Evolutionary conservation across 345 rosid genomes (phyloP), one percentile per base, ranked within the genome.

Genomic region (Sisymbrium altissimum): DNA sequence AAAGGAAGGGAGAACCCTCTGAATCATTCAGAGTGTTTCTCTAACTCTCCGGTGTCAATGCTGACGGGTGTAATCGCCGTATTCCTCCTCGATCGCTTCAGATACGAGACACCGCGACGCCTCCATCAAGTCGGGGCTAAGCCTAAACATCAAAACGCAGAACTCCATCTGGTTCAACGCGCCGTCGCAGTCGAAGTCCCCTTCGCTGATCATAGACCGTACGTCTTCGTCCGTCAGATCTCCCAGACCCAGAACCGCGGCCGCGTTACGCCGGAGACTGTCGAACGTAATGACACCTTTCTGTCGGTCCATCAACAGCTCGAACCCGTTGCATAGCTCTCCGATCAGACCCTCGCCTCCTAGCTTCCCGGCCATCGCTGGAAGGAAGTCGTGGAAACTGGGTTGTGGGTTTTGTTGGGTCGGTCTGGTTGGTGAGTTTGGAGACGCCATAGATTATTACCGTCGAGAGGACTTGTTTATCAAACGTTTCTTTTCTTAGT

Each of bases 131-230:
- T 87, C 90, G 35, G 96, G 96, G 48, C 97, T 89, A 58, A 92
- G 81, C 79, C 97, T 80, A 53, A 92, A 87, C 96, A 92, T 92
- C 79, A 92, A 65, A 7, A 92, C 96, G 53, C 96, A 92, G 58
- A 92, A 92, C 88, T 92, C 96, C 97, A 87, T 89, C 86, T 89
- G 96, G 64, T 75, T 92, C 48, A 92, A 86, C 2, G 84, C 92
- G 0, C 93, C 96, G 66, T 89, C 96, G 1, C 93, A 82, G 45
- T 92, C 97, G 46, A 83, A 80, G 61, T 89, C 96, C 1, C 97
- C 92, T 81, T 92, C 87, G 29, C 54, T 76, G 48, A 93, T 53
- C 98, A 91, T 91, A 32, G 44, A 74, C 35, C 81, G 58, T 0
- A 90, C 80, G 21, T 93, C 98, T 44, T 85, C 93, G 66, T 91